Evolutionary conservation across 108 stramenopile genomes (phyloP), one percentile per base, ranked within the genome.

Genomic region (Craspedostauros australis): DNA sequence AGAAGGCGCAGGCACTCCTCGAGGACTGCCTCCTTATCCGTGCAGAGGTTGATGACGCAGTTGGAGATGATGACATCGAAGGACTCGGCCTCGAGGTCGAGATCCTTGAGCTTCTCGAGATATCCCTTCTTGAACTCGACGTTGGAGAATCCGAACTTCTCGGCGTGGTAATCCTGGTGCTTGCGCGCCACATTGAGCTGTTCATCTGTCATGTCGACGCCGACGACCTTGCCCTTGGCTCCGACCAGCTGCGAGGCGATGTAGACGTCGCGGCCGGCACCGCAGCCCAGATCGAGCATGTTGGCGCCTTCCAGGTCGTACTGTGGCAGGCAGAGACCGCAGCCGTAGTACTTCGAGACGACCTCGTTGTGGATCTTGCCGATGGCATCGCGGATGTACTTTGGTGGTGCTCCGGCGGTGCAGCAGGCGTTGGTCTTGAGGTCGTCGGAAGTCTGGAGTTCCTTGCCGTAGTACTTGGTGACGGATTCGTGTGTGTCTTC

Each of bases 191-290:
- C 88, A 8, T 86, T 76, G 40, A 98, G 69, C 68, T 96, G 95
- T 74, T 93, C 97, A 31, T 74, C 66, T 21, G 97, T 98, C 97
- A 98, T 98, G 61, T 98, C 97, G n/a, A 98, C 95, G 5, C 97
- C 97, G 39, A 95, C 84, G 9, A 98, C 97, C 26, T 53, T 60
- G 1, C 97, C 97, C 6, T 60, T 68, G 2, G 75, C 39, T 2
- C 97, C 97, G 0, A 95, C 95, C 39, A 96, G 66, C 56, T 95
- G 93, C 39, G 86, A 74, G 27, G 88, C 89, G 52, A 94, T 76
- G 77, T 91, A 98, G 38, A 93, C 94, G 66, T 98, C 97, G 1
- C 97, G 63, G 8, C 97, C 97, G 19, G 91, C 77, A 16, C 97
- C 97, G 64, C 91, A 91, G 14, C 97, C 97, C 26, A 98, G 66